Evolutionary conservation across 805 yeast species (phyloP).

Genomic region (Zygosaccharomyces pseudorouxii): DNA sequence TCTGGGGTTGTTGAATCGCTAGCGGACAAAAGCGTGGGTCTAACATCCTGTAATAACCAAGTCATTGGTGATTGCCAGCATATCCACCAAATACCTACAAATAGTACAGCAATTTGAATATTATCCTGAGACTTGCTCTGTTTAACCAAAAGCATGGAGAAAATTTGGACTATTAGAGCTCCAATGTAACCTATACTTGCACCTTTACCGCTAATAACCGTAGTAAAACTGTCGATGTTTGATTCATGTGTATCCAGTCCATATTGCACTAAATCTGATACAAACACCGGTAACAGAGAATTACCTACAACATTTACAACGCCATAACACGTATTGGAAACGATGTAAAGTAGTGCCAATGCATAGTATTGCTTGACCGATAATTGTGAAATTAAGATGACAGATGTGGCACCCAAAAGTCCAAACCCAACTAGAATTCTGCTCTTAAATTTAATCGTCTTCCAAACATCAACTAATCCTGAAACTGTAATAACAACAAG

Average conservation of each 20-base stretch:
- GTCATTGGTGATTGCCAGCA: conserved; percentile 61
- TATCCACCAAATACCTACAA: conserved; percentile 78
- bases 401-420: conserved; percentile 50
- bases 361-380: conserved; percentile 29
- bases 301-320: conserved; percentile 78
- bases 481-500: conserved; percentile 65
- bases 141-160: conserved; percentile 49
- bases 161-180: conserved; percentile 61
- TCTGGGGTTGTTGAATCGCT: neutral
- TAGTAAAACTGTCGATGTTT: conserved; percentile 39
- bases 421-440: conserved; percentile 54
- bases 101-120: conserved; percentile 53
- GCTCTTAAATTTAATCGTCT: conserved; percentile 46
- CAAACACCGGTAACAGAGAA: conserved; percentile 62
- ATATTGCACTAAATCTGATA: conserved; percentile 38
- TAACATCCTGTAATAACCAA: conserved; percentile 37
- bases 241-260: conserved; percentile 11
- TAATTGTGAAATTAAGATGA: conserved; percentile 42
- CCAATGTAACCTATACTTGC: conserved; percentile 67
- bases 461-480: conserved; percentile 62
- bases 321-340: conserved; percentile 68
- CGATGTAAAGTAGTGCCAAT: conserved; percentile 47
- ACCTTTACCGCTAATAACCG: conserved; percentile 61
- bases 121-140: conserved; percentile 33
- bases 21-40: conserved; percentile 1